Evolutionary conservation across 441 rosid species (phyloP), one percentile per base, ranked within the genome.

Genomic region (Syzygium syzygioides): DNA sequence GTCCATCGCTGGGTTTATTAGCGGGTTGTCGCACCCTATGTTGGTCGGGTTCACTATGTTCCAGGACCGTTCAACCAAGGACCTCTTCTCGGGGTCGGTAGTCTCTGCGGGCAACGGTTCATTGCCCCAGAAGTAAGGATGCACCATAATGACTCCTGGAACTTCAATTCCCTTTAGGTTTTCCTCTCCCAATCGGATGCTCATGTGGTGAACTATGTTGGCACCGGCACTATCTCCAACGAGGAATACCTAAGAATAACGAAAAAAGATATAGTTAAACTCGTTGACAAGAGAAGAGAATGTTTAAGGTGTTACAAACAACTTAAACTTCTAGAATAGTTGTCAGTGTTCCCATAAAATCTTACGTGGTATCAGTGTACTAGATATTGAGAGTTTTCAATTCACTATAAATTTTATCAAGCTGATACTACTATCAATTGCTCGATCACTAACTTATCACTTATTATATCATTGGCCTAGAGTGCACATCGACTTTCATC

Each of bases 161-260:
- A 88, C 56, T 55, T 54, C 37, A 28, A 88, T 84, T 45, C 87
- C 89, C 23, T 85, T 25, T 28, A 48, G 54, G 56, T 79, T 87
- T n/a, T 56, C 48, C 28, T 52, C 84, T 45, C 90, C 90, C n/a
- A 71, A 12, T 71, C 76, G 79, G 19, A 86, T 20, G 52, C 80
- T 45, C 88, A 89, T 59, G 86, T 79, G 32, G 86, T 86, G 90
- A 62, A 87, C 32, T 41, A 89, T 76, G 88, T 56, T 86, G 2
- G 86, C 90, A 4, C 86, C 88, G 9, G 88, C 90, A 8, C 90
- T 89, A 48, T 89, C 90, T 71, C 90, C 90, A 18, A 86, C 66
- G 12, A 86, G 17, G 52, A 68, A 89, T 15, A 86, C 88, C 80
- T 71, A 37, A 20, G 15, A 5, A 71, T 8, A 71, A 71, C 7